Conservation (phyloP, 768 basidiomycete genomes). For the Pleurotus tuber-regium region DNA sequence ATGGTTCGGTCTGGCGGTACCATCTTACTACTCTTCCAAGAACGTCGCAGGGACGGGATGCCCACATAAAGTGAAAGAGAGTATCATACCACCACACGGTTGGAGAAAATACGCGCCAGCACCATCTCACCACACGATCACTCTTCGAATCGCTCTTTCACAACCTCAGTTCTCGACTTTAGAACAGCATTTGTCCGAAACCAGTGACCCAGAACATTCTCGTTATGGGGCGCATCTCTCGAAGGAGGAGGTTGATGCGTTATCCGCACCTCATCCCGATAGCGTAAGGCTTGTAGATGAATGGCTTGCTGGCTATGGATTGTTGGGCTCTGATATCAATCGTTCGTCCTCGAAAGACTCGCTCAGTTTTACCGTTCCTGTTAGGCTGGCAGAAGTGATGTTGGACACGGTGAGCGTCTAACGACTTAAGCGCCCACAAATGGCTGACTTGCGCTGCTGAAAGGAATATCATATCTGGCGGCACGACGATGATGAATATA, state of each 20-base stretch:
- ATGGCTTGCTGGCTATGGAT: constrained; percentile 60
- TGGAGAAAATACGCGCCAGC: constrained; percentile 46
- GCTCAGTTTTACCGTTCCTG: constrained; percentile 57
- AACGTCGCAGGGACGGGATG: background rate
- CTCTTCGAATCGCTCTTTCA: constrained; percentile 56
- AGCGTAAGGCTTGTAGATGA: constrained; percentile 53
- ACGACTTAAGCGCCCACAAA: background rate
- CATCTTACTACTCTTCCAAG: constrained; percentile 1
- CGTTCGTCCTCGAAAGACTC: constrained; percentile 70
- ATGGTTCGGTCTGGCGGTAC: constrained; percentile 6
- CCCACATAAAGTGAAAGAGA: constrained; percentile 44
- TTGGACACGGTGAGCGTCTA: constrained; percentile 55
- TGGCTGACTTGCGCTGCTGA: constrained; percentile 1
- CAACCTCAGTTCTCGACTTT: constrained; percentile 49
- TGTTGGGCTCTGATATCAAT: constrained; percentile 42
- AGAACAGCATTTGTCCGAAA: constrained; percentile 52
- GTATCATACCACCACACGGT: constrained; percentile 39
- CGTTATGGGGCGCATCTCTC: constrained; percentile 58
- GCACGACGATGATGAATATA: constrained; percentile 48
- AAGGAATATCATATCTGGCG: constrained; percentile 66
- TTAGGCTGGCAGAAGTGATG: constrained; percentile 64
- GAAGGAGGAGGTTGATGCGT: constrained; percentile 60
- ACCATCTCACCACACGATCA: constrained; percentile 42
- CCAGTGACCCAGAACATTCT: constrained; percentile 54
- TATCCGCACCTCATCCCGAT: constrained; percentile 56